Base-by-base conservation (phyloP, 495 filamentous ascomycete genomes). In the Bacidia rubella region DNA sequence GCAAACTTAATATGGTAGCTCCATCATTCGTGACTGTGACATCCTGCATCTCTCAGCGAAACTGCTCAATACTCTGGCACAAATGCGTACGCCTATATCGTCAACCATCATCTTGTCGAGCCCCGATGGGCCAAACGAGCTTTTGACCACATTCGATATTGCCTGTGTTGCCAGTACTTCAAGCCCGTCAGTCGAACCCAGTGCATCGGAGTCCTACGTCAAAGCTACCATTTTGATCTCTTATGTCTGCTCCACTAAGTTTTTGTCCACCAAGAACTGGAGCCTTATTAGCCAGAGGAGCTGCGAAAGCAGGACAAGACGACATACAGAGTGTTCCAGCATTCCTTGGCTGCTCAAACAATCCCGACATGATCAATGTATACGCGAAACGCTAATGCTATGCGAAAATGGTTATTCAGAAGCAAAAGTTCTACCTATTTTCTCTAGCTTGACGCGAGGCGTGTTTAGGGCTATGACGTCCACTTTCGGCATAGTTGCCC, bases 61-160 rank as follows among this genome's bases (percentile, higher is more conserved):
- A 53, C 40, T n/a, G 11, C 17, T 35, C 27, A 55, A 60, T 51
- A 39, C 42, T 59, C 53, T 47, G 51, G 56, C 52, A 38, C 25
- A 15, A 45, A 44, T 52, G 61, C 82, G 57, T 77, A 89, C 86
- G 61, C 92, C 92, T 66, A 97, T 97, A 64, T 99, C 92, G 68
- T 99, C 92, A 63, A 99, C 93, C 93, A 99, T 97, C 93, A 99
- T 97, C 78, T 99, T 99, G 65, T 99, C 92, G 58, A 99, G 73
- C 29, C 92, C 92, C 54, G 87, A 94, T 53, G 92, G 92, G 39
- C 92, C 92, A 66, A 97, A 99, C 12, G 92, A 99, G 70, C 85
- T 94, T 72, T 95, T 96, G 66, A 99, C 88, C 49, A 96, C 87
- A 82, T 96, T 97, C 66, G 92, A 84, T 65, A 99, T 96, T 43